phyloP scores from a whole-genome alignment of 805 yeast species.

The Zygosaccharomyces bailii region DNA sequence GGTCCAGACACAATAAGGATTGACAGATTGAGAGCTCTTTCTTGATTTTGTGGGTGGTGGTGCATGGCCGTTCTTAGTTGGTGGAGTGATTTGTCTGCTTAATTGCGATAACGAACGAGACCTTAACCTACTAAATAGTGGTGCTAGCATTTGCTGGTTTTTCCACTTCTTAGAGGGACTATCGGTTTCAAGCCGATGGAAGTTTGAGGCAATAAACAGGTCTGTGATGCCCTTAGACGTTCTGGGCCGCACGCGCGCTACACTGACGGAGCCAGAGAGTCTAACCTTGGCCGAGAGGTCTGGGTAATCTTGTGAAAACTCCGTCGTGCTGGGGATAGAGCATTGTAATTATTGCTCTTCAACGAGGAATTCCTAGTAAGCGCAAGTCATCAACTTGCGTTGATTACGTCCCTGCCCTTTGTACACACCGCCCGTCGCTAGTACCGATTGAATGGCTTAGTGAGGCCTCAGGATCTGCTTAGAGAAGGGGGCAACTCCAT shows the following conservation, averaged over 20 bases:
- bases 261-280: conserved; percentile 47
- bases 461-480: conserved; percentile 41
- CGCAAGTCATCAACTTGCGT: conserved; percentile 47
- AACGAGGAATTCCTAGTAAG: conserved; percentile 47
- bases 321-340: conserved; percentile 40
- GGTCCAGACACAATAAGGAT: too few species aligned
- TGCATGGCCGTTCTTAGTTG: too few species aligned
- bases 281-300: conserved; percentile 41
- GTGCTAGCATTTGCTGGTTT: conserved; percentile 39
- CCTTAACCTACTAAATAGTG: conserved; percentile 42
- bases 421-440: conserved; percentile 45
- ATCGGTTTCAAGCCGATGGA: conserved; percentile 44
- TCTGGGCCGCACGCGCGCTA: conserved; percentile 49
- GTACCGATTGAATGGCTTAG: conserved; percentile 46
- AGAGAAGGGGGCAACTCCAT: conserved; percentile 39
- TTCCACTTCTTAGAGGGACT: conserved; percentile 42
- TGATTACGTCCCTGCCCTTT: conserved; percentile 47
- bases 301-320: conserved; percentile 43
- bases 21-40: too few species aligned
- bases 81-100: conserved; percentile 49
- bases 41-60: too few species aligned
- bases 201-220: conserved; percentile 47
- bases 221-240: conserved; percentile 47
- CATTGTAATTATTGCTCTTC: conserved; percentile 45
- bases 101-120: conserved; percentile 49